Evolutionary conservation across 768 basidiomycete genomes (phyloP).

Genomic region (Clavaria fumosa): DNA sequence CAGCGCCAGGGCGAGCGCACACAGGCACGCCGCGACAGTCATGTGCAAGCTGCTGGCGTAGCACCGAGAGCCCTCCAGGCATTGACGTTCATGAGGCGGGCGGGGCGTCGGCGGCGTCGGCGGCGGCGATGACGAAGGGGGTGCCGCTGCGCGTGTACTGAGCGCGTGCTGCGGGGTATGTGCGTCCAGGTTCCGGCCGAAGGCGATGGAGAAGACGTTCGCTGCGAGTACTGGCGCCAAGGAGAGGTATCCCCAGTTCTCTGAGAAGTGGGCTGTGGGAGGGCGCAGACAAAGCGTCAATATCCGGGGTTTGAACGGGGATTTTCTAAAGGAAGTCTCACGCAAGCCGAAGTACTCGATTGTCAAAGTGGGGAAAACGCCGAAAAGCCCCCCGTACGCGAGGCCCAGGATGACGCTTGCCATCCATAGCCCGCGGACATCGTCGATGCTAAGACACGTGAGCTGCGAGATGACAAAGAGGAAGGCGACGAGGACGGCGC

Average conservation of each 20-base stretch:
- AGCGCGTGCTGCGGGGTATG: slow-evolving; percentile 25
- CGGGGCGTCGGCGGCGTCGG: background rate
- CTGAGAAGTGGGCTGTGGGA: slow-evolving; percentile 48
- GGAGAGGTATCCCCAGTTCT: slow-evolving; percentile 76
- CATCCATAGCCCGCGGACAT: slow-evolving; percentile 52
- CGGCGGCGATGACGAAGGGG: no score
- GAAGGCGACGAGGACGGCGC: slow-evolving; percentile 47
- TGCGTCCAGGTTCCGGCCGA: slow-evolving; percentile 67
- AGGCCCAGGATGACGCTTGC: slow-evolving; percentile 41
- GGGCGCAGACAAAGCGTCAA: background rate
- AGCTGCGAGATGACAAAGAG: slow-evolving; percentile 65
- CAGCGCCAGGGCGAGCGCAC: slow-evolving; percentile 30
- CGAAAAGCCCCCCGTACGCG: slow-evolving; percentile 61
- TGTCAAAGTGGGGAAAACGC: slow-evolving; percentile 56
- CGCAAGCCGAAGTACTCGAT: slow-evolving; percentile 86
- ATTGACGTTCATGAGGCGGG: slow-evolving; percentile 23
- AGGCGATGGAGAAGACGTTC: slow-evolving; percentile 73
- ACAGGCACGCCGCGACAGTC: slow-evolving; percentile 29
- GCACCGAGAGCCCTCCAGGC: slow-evolving; percentile 41
- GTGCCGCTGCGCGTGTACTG: background rate
- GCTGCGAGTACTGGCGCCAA: slow-evolving; percentile 64
- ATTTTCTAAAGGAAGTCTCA: no score
- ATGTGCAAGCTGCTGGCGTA: slow-evolving; percentile 44
- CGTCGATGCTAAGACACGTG: slow-evolving; percentile 35
- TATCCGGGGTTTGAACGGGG: no score